phyloP scores from a whole-genome alignment of 1,139 yeast genomes.

The Scheffersomyces lignicola region DNA sequence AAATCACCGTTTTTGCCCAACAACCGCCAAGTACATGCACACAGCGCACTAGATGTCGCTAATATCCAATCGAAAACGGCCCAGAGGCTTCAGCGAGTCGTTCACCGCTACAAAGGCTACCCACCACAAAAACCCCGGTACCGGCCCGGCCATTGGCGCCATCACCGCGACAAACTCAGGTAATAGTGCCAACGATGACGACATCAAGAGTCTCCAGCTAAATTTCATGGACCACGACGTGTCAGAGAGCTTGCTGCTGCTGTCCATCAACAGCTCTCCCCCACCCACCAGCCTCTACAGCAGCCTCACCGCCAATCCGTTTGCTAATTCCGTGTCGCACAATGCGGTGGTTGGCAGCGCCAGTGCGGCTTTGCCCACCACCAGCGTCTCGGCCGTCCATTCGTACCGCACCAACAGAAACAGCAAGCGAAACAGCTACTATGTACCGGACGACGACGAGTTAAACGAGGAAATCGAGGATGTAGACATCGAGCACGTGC shows the following conservation, averaged over 20 bases:
- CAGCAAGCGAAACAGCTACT: not conserved
- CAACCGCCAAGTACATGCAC: too few species aligned
- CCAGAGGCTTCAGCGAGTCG: conserved; percentile 48
- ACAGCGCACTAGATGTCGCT: too few species aligned
- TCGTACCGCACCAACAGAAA: not conserved
- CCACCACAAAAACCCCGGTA: conserved; percentile 3
- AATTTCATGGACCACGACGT: conserved; percentile 5
- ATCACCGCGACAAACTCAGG: conserved; percentile 4
- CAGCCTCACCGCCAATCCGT: not conserved
- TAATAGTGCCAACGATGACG: conserved; percentile 6
- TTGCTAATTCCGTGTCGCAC: not conserved
- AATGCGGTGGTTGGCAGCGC: too few species aligned
- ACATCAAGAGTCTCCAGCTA: conserved; percentile 1
- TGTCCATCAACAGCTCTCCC: conserved; percentile 4
- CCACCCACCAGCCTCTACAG: conserved; percentile 4
- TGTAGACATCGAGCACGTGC: conserved; percentile 1
- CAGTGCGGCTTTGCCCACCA: not conserved
- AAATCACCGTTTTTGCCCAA: too few species aligned
- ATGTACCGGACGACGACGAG: not conserved
- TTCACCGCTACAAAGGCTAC: conserved; percentile 21
- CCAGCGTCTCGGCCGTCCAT: conserved; percentile 1
- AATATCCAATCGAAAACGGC: conserved; percentile 45
- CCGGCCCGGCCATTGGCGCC: conserved; percentile 4
- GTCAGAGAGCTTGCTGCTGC: conserved; percentile 6
- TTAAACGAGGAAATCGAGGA: conserved; percentile 1